These are phyloP conservation scores for Uncinocarpus reesii DNA, from an alignment of 2,329 filamentous ascomycete species.

Conservation along the genomic window DNA sequence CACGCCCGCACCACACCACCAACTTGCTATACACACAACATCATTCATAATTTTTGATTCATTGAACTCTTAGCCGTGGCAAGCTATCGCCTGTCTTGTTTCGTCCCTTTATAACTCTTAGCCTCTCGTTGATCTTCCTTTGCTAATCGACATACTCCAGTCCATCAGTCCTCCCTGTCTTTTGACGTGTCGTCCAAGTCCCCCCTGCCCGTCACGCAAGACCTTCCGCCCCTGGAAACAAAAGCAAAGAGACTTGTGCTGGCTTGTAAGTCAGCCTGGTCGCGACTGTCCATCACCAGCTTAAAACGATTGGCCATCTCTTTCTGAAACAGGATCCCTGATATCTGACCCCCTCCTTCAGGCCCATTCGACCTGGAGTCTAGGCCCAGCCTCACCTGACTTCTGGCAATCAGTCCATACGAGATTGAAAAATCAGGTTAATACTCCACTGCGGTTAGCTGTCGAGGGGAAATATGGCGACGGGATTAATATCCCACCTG, in stretches of 20 bases:
- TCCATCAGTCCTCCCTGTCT: background rate
- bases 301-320: background rate
- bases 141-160: background rate
- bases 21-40: background rate
- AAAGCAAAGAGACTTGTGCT: constrained; percentile 1
- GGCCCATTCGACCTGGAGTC: background rate
- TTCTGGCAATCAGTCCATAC: background rate
- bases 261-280: background rate
- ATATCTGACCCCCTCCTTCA: background rate
- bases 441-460: background rate
- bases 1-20: constrained; percentile 2
- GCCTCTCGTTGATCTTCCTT: background rate
- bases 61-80: background rate
- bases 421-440: background rate
- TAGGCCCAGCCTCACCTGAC: background rate
- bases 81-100: background rate
- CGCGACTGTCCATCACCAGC: background rate
- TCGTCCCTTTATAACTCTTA: background rate
- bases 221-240: background rate
- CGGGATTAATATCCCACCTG: background rate
- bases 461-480: constrained; percentile 3
- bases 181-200: background rate
- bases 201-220: background rate
- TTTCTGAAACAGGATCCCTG: background rate
- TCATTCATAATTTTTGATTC: background rate